Evolutionary conservation across 2,329 filamentous ascomycete species (phyloP).

Genomic region (Helotiales sp.): DNA sequence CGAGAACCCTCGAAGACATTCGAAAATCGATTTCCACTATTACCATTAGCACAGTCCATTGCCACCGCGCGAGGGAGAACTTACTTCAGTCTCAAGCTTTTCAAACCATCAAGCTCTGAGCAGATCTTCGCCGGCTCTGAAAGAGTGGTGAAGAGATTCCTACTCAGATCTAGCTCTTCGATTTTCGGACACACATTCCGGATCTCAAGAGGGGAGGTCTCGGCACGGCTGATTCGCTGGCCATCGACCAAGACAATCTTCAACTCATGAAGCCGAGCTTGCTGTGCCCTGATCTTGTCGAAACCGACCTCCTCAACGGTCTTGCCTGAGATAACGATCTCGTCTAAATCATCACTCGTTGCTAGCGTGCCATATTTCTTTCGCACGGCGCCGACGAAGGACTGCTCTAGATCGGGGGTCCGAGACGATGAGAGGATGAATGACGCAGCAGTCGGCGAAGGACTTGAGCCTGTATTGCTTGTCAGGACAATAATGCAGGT

Average conservation of each 20-base stretch:
- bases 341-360: conserved; percentile 27
- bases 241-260: conserved; percentile 83
- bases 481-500: conserved; percentile 4
- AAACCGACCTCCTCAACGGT: conserved; percentile 94
- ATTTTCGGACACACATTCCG: conserved; percentile 66
- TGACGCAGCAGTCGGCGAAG: conserved; percentile 74
- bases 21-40: conserved; percentile 77
- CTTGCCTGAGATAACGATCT: conserved; percentile 76
- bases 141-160: conserved; percentile 77
- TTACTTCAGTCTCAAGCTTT: conserved; percentile 73
- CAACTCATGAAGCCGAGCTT: conserved; percentile 78
- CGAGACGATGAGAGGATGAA: conserved; percentile 84
- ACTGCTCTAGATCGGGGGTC: conserved; percentile 67
- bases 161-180: conserved; percentile 80
- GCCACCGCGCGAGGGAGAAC: conserved; percentile 36
- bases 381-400: conserved; percentile 79
- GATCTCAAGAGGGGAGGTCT: conserved; percentile 41
- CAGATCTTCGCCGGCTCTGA: conserved; percentile 73
- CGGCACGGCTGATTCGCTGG: conserved; percentile 59
- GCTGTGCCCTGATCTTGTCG: conserved; percentile 83
- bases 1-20: conserved; percentile 41
- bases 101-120: conserved; percentile 67
- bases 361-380: conserved; percentile 80
- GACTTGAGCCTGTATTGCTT: conserved; percentile 56
- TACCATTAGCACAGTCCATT: background rate